Conservation (phyloP, 2,329 filamentous ascomycete genomes). For the Alternaria sp. region DNA sequence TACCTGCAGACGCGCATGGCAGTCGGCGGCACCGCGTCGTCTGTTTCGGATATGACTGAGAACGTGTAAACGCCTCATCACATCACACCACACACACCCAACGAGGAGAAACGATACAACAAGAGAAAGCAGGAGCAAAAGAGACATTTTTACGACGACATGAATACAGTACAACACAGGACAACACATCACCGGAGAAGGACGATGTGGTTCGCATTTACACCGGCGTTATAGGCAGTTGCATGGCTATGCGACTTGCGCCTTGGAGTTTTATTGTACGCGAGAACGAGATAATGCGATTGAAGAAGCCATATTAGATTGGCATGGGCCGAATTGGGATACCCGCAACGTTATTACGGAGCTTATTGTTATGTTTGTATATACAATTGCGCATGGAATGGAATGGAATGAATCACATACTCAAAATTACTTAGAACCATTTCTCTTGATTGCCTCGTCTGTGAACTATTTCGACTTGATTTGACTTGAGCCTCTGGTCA, state of each 20-base stretch:
- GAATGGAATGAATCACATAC: background rate
- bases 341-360: slow-evolving; percentile 7
- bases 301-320: background rate
- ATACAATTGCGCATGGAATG: background rate
- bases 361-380: background rate
- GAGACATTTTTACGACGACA: background rate
- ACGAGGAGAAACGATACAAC: background rate
- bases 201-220: background rate
- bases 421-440: background rate
- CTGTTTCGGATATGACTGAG: slow-evolving; percentile 42
- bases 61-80: background rate
- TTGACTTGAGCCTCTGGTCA: background rate
- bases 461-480: background rate
- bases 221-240: background rate
- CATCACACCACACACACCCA: too few relatives aligned
- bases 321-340: background rate
- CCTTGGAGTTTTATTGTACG: background rate
- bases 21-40: slow-evolving; percentile 41
- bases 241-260: slow-evolving; percentile 1
- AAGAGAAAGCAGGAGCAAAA: background rate
- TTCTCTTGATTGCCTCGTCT: background rate
- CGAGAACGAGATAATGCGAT: slow-evolving; percentile 1
- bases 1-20: slow-evolving; percentile 55
- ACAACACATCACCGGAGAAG: background rate
- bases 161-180: background rate